Conservation (phyloP, 2,329 filamentous ascomycete species). For the Juglanconis juglandina region DNA sequence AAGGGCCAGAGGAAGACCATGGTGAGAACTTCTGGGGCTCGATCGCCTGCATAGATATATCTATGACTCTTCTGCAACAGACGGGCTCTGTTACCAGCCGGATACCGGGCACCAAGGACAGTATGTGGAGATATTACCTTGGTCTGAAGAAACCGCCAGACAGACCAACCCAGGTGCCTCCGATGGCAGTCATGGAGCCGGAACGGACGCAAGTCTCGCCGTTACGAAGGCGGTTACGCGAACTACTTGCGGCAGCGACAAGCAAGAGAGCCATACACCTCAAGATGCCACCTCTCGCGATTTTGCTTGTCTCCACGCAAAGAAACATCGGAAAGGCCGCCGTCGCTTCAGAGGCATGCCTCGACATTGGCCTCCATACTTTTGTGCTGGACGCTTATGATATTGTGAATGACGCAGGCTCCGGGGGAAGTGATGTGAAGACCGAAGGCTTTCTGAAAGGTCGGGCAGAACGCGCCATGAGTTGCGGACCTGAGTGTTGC, state of each 20-base stretch:
- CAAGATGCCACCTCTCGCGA: constrained; percentile 80
- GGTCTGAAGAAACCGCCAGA: constrained; percentile 67
- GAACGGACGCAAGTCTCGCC: constrained; percentile 52
- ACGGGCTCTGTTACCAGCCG: constrained; percentile 82
- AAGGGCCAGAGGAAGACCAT: constrained; percentile 56
- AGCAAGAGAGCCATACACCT: constrained; percentile 83
- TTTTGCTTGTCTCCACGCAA: constrained; percentile 87
- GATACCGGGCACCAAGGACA: constrained; percentile 72
- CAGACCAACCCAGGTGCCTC: constrained; percentile 36
- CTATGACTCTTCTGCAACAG: constrained; percentile 84
- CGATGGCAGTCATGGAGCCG: constrained; percentile 42
- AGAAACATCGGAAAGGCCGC: constrained; percentile 90
- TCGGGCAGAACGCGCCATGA: constrained; percentile 81
- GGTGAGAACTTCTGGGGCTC: constrained; percentile 77
- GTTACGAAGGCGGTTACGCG: constrained; percentile 69
- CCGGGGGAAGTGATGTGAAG: constrained; percentile 85
- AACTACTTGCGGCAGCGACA: constrained; percentile 83
- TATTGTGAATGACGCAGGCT: constrained; percentile 85
- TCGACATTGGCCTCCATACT: constrained; percentile 84
- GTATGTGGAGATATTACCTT: constrained; percentile 86
- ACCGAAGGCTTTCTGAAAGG: constrained; percentile 88
- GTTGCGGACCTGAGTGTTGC: constrained; percentile 80
- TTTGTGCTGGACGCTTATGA: constrained; percentile 91
- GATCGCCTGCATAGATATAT: constrained; percentile 79
- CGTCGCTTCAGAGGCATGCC: constrained; percentile 70